phyloP scores from a whole-genome alignment of 1,284 basidiomycete species.

The Malassezia equina region DNA sequence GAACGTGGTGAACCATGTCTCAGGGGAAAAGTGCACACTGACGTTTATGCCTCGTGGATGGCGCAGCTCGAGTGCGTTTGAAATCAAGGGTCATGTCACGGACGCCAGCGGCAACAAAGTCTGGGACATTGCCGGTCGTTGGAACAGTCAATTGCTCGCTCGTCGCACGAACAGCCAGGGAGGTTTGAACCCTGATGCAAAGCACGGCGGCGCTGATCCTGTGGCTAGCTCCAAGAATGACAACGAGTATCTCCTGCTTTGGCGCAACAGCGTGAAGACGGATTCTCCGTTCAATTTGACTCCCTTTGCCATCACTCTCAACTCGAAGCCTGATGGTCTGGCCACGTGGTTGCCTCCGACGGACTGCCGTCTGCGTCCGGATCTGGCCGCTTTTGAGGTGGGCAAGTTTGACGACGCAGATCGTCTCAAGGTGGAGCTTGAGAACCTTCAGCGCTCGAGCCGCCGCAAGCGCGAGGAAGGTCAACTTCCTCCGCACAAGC shows the following conservation, averaged over 20 bases:
- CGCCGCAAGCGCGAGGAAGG: slow-evolving; percentile 70
- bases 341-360: slow-evolving; percentile 71
- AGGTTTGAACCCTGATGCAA: slow-evolving; percentile 61
- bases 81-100: slow-evolving; percentile 76
- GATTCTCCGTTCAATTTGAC: slow-evolving; percentile 61
- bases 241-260: slow-evolving; percentile 68
- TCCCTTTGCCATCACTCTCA: slow-evolving; percentile 86
- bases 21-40: slow-evolving; percentile 74
- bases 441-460: slow-evolving; percentile 74
- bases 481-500: slow-evolving; percentile 60
- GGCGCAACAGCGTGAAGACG: slow-evolving; percentile 73
- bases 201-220: slow-evolving; percentile 26
- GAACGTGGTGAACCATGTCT: slow-evolving; percentile 82
- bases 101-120: slow-evolving; percentile 59
- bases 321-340: slow-evolving; percentile 63
- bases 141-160: slow-evolving; percentile 89
- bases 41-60: slow-evolving; percentile 95
- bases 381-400: slow-evolving; percentile 86
- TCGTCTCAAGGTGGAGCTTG: slow-evolving; percentile 70
- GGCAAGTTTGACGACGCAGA: slow-evolving; percentile 86
- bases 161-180: slow-evolving; percentile 57
- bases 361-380: slow-evolving; percentile 84
- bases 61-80: slow-evolving; percentile 80
- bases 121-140: slow-evolving; percentile 88
- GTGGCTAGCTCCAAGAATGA: slow-evolving; percentile 49